Evolutionary conservation across 768 basidiomycete genomes (phyloP), one percentile per base, ranked within the genome.

Genomic region (Lentinula edodes): DNA sequence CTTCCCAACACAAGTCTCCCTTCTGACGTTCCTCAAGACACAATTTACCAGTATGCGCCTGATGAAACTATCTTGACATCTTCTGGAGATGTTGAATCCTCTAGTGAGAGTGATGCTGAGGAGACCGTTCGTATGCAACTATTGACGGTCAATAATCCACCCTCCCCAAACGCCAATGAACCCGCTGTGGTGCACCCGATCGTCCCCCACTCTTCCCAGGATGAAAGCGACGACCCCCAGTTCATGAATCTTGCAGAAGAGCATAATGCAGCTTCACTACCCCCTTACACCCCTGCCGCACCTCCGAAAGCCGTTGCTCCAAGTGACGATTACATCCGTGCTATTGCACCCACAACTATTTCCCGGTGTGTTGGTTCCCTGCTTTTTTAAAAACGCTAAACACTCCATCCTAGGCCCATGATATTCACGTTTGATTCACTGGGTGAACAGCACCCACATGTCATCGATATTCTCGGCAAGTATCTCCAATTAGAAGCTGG

Each of bases 351-450:
- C 10, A 42, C n/a, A n/a, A 38, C 18, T 18, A 16, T 41, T 16
- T 42, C 28, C 16, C 39, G 34, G 62, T 58, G 34, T 35, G 46
- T 48, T 34, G 41, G 16, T 13, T 5, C 32, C n/a, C 39, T 36
- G 2, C 7, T 10, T 36, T 10, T 36, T 28, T 18, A 2, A 10
- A 28, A 3, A 13, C 16, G 48, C 23, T 56, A 23, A 56, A 12
- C 18, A 4, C 52, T 45, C 54, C 36, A 20, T 55, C 5, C n/a
- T 68, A 93, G 91, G 61, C 87, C 91, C 6, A 86, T 84, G 64
- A 88, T 99, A 36, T 87, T 95, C 70, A 93, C 88, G 0, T 83
- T 99, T 60, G 97, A 99, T 71, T 98, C 96, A 1, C 80, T 99
- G 51, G 89, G 90, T 5, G 75, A 77, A 12, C 74, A 76, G n/a